Evolutionary conservation across 306 rosid genomes (phyloP), one percentile per base, ranked within the genome.

Genomic region (Urtica urens): DNA sequence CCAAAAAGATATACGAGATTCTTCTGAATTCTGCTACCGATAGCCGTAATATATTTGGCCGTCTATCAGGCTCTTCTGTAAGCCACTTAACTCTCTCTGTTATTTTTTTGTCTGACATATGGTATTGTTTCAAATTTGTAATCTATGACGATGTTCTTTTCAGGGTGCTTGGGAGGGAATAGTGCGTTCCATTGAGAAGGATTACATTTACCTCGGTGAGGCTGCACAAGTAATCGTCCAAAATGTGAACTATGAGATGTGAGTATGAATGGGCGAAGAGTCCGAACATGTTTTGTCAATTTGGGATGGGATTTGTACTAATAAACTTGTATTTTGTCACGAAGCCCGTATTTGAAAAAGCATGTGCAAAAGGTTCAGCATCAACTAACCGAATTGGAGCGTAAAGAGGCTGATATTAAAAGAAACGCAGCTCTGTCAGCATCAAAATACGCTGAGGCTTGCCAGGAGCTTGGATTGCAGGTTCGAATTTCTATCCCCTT

Each of bases 401-500:
- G 93, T 47, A 90, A 85, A 70, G 99, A 90, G 70, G 69, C 82
- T 64, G 99, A 90, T 72, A 71, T 77, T 54, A 85, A 79, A 78
- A 77, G 95, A 77, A 81, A 67, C 50, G 82, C 94, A 8, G 75
- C 92, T 33, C 73, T 81, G 25, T 90, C 92, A 9, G 95, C 87
- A 21, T 62, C 70, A 38, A 90, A 72, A 67, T 90, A 84, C 54
- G 72, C 50, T 22, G 99, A 90, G 78, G 95, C 99, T 67, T 90
- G 99, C 58, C 95, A 81, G 69, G 94, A 90, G 75, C 95, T 87
- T 64, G 88, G 96, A 21, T 75, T 88, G 70, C 83, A 88, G 96
- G 96, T 88, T 60, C 62, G 34, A 26, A 60, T 55, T 46, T n/a
- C 6, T 29, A 12, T 50, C 25, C 11, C 64, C 51, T 38, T 39